phyloP scores from a whole-genome alignment of 768 basidiomycete genomes.

The Candolleomyces eurysporus region DNA sequence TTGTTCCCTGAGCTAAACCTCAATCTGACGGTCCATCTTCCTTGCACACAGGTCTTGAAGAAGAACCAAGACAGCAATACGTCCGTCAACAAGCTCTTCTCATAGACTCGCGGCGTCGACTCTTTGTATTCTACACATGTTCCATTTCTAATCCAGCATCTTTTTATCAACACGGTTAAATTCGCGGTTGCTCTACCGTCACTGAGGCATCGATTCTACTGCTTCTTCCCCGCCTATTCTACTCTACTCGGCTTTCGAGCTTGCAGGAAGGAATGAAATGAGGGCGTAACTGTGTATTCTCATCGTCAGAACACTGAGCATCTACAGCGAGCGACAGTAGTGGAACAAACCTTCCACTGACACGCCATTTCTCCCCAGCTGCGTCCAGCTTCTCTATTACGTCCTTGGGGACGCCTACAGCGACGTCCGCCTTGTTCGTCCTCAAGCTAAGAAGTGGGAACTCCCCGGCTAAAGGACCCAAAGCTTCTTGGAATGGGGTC shows the following conservation, averaged over 20 bases:
- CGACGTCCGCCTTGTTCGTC: slow-evolving; percentile 95
- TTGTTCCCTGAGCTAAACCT: background rate
- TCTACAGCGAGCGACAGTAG: background rate
- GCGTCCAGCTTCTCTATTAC: slow-evolving; percentile 66
- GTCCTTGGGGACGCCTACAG: slow-evolving; percentile 73
- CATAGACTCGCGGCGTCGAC: slow-evolving; percentile 38
- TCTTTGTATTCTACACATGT: slow-evolving; percentile 12
- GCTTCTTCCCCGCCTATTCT: background rate
- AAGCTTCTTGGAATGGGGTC: slow-evolving; percentile 10
- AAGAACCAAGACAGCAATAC: slow-evolving; percentile 96
- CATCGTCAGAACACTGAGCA: background rate
- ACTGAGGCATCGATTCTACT: background rate
- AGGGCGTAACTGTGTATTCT: slow-evolving; percentile 39
- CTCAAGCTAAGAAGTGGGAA: slow-evolving; percentile 84
- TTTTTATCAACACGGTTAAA: background rate
- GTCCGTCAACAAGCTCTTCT: slow-evolving; percentile 92
- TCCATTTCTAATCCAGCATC: background rate
- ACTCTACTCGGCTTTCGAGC: background rate
- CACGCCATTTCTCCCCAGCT: slow-evolving; percentile 70
- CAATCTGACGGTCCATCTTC: background rate
- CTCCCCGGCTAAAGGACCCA: slow-evolving; percentile 74
- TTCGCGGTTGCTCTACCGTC: no score
- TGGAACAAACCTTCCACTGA: slow-evolving; percentile 68
- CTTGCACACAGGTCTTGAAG: slow-evolving; percentile 68
- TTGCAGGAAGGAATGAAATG: slow-evolving; percentile 29